Base-by-base conservation (phyloP, 2,329 filamentous ascomycete genomes). In the Lecanicillium sp. region DNA sequence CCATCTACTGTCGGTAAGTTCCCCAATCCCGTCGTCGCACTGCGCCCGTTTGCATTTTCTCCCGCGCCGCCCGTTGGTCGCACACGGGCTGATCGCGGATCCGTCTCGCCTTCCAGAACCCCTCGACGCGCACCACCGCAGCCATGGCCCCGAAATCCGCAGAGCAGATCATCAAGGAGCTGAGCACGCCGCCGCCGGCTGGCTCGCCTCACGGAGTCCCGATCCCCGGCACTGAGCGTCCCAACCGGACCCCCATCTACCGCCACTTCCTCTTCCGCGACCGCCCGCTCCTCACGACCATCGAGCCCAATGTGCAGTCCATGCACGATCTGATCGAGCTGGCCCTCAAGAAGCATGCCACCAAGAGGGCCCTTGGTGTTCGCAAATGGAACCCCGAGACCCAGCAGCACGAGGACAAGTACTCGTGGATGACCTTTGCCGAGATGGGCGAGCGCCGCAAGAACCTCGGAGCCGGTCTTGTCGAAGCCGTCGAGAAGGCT, bases 391-490 rank as follows among this genome's bases (percentile, higher is more conserved):
- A 95, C 65, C 67, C 85, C 3, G 69, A 68, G 30, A 87, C 82
- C 41, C 84, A 90, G 70, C 77, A 78, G 2, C 95, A 80, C 67
- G 76, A 78, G 53, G 82, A 84, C 50, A 79, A 80, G 55, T 98
- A 86, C 63, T 75, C 83, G 51, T 97, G 90, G 90, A 70, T 90
- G 58, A 87, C 84, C 51, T 97, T 95, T 60, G 76, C 74, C 58
- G 81, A 93, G 52, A 78, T 91, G n/a, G 83, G 85, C 51, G 77
- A 80, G 69, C 80, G 90, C 62, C 82, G 87, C 61, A 86, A 84
- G 62, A 87, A 93, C 64, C 79, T 96, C 56, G 93, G 93, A 54
- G 86, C 84, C 32, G 93, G 91, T 50, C 67, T 97, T 40, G 83
- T 90, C 32, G 85, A 93, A 66, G 69, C 97, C 56, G 87, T 95